These are phyloP conservation scores for Claviceps humidiphila DNA, from an alignment of 2,329 filamentous ascomycete genomes.

Conservation along the genomic window DNA sequence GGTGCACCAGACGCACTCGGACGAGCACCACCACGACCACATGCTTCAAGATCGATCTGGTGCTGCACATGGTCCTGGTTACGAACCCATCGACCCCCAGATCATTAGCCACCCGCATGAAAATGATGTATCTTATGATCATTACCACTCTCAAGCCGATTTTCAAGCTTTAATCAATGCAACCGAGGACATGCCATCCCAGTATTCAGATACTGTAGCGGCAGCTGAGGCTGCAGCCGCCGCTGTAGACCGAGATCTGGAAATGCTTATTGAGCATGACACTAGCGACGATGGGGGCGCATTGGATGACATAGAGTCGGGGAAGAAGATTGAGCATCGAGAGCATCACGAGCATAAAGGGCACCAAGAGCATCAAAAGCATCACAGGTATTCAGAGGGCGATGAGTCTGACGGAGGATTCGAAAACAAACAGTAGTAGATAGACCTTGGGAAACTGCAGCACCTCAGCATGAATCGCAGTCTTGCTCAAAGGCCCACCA, in stretches of 20 bases:
- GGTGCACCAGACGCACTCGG: constrained; percentile 8
- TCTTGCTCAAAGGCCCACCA: too few species aligned
- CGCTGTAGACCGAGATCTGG: constrained; percentile 35
- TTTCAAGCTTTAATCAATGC: constrained; percentile 42
- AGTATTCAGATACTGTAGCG: constrained; percentile 6
- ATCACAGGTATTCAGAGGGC: too few species aligned
- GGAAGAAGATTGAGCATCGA: constrained; percentile 10
- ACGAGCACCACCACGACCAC: constrained; percentile 19
- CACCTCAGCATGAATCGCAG: too few species aligned
- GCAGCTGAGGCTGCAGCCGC: constrained; percentile 14
- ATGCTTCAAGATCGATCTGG: constrained; percentile 19
- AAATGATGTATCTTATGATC: constrained; percentile 25
- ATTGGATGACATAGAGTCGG: constrained; percentile 11
- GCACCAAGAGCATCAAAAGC: too few species aligned
- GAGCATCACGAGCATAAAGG: constrained; percentile 9
- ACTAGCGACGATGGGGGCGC: constrained; percentile 22
- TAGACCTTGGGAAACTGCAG: too few species aligned
- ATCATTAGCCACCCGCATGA: constrained; percentile 30
- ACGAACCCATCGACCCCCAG: constrained; percentile 47
- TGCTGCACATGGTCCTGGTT: constrained; percentile 15
- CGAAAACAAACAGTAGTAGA: too few species aligned
- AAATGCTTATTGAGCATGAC: constrained; percentile 37
- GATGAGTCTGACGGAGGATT: too few species aligned
- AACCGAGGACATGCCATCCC: constrained; percentile 24
- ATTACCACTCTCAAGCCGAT: constrained; percentile 30